Evolutionary conservation across 164 flowering plant genomes (phyloP).

Genomic region (Chloranthus sessilifolius): DNA sequence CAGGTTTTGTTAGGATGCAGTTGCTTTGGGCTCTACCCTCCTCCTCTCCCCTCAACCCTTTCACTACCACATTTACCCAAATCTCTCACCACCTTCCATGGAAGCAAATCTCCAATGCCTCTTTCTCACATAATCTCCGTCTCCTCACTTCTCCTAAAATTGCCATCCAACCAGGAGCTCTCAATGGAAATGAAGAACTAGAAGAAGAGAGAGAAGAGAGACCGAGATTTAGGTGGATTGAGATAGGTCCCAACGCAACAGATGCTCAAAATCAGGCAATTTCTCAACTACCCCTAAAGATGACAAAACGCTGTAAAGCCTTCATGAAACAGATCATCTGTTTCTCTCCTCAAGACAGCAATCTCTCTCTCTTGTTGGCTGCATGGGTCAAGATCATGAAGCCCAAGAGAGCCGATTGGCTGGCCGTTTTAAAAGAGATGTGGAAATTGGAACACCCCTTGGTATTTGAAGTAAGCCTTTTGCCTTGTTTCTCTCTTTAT

Average conservation of each 20-base stretch:
- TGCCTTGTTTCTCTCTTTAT: not conserved
- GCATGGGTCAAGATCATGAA: conserved; percentile 80
- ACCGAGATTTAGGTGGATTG: conserved; percentile 50
- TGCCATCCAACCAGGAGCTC: not conserved
- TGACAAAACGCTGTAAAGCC: conserved; percentile 73
- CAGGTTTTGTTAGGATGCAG: too few species aligned
- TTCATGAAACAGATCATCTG: conserved; percentile 72
- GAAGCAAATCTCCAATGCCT: not conserved
- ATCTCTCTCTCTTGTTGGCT: conserved; percentile 39
- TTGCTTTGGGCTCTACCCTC: too few species aligned
- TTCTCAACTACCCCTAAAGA: conserved; percentile 46
- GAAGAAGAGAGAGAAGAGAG: conserved; percentile 26
- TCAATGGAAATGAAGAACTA: conserved; percentile 10
- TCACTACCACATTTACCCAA: not conserved
- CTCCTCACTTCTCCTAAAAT: not conserved
- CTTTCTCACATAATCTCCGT: conserved; percentile 1
- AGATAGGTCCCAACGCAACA: conserved; percentile 34
- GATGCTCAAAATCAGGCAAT: conserved; percentile 52
- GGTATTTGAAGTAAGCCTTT: conserved; percentile 46
- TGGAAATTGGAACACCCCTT: conserved; percentile 44
- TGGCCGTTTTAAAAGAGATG: conserved; percentile 64
- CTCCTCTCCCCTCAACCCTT: too few species aligned
- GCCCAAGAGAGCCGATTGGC: conserved; percentile 89
- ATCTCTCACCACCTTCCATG: conserved; percentile 1
- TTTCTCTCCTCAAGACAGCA: conserved; percentile 24